Conservation (phyloP, 768 basidiomycete genomes). For the Coprinopsis cinerea region DNA sequence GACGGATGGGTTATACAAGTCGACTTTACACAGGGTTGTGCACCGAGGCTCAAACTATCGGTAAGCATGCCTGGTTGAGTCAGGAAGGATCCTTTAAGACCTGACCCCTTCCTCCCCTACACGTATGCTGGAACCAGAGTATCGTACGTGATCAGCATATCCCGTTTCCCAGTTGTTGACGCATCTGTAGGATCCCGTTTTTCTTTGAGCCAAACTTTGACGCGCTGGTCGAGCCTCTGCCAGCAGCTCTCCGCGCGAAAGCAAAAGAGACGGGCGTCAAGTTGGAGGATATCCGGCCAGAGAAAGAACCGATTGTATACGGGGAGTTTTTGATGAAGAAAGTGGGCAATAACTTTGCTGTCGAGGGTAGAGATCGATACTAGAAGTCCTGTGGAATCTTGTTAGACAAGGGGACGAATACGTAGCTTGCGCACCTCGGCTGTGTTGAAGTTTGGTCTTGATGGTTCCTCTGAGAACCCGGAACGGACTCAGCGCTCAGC, state of each 20-base stretch:
- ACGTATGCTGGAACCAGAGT: conserved; percentile 50
- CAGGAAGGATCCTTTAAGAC: too few relatives aligned
- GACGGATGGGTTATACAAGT: conserved; percentile 79
- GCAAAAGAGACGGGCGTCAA: conserved; percentile 11
- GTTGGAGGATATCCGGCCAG: conserved; percentile 11
- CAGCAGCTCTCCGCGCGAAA: conserved; percentile 45
- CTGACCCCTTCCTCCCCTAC: too few relatives aligned
- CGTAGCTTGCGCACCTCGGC: too few relatives aligned
- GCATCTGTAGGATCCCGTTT: conserved; percentile 64
- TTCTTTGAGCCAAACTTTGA: conserved; percentile 92
- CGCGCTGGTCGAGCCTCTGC: conserved; percentile 60
- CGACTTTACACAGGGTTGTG: conserved; percentile 86
- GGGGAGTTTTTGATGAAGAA: conserved; percentile 74
- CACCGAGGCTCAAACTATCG: conserved; percentile 70
- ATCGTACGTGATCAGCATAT: conserved; percentile 44
- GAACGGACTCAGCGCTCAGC: too few relatives aligned
- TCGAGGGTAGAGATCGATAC: conserved; percentile 32
- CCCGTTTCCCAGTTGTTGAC: conserved; percentile 1
- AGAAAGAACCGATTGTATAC: conserved; percentile 51
- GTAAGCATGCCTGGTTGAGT: conserved; percentile 27
- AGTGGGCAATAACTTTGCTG: conserved; percentile 67
- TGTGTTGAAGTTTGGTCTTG: not conserved
- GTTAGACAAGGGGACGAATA: too few relatives aligned
- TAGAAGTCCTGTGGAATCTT: conserved; percentile 1
- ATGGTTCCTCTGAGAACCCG: too few relatives aligned